Evolutionary conservation across 495 filamentous ascomycete genomes (phyloP), one percentile per base, ranked within the genome.

Genomic region (Podospora fimiseda): DNA sequence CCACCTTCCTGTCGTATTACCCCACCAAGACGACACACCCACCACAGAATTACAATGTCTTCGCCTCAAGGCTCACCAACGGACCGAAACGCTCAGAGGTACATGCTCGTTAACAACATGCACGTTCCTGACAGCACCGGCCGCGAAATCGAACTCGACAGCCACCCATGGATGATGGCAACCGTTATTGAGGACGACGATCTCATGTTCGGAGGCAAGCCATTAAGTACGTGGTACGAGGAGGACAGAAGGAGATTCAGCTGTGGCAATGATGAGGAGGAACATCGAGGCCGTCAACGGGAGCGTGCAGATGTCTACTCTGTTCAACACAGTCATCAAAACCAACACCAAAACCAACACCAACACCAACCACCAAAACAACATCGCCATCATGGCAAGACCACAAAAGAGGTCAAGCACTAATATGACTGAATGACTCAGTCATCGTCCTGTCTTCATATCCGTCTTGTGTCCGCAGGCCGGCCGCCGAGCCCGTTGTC

Each of bases 141-240:
- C 23, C 54, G 57, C 44, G 70, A 75, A 51, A 42, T 63, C 21
- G 71, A 74, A 22, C 52, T 71, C 27, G 60, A 57, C 36, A 62
- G 42, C 42, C 58, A 67, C 11, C 51, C 71, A 13, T 81, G 78
- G 78, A 70, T 73, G 67, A 60, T 73, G 15, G 70, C 76, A 6
- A 78, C 74, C 41, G 70, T 71, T 43, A 81, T 81, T 60, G 76
- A 81, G 22, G 78, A 81, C 56, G 73, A 75, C 21, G 78, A 81
- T 56, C 61, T 81, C 23, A 81, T 70, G 69, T 81, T 80, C 48
- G 75, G 76, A 38, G 78, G 78, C 40, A 80, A 81, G 66, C 71
- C 76, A 20, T 49, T 81, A 37, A 77, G 76, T 61, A 59, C 74
- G 9, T 77, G 76, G 69, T 78, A 80, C 57, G 78, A 81, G 60